Conservation (phyloP, 2,329 filamentous ascomycete species). For the Apiospora saccharicola region DNA sequence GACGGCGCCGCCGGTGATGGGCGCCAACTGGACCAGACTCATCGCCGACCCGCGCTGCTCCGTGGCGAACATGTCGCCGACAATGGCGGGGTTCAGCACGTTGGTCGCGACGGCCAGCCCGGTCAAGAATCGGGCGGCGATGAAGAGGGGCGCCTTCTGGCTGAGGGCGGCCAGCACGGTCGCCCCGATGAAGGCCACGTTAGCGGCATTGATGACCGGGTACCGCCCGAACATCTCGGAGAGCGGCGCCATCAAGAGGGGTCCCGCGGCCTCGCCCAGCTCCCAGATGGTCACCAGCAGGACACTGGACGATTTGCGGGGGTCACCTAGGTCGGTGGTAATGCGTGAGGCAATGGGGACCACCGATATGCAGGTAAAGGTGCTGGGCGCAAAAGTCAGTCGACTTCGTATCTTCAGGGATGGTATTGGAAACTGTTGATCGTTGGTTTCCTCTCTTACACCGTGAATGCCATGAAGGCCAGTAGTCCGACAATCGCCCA, state of each 20-base stretch:
- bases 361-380: constrained; percentile 64
- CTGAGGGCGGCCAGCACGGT: constrained; percentile 57
- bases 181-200: constrained; percentile 57
- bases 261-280: constrained; percentile 69
- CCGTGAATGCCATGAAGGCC: constrained; percentile 62
- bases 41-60: constrained; percentile 66
- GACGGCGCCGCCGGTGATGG: constrained; percentile 63
- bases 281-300: constrained; percentile 77
- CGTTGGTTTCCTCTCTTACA: constrained; percentile 47
- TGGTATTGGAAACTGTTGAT: background rate
- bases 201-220: constrained; percentile 61
- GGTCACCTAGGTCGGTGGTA: constrained; percentile 52
- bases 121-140: constrained; percentile 62
- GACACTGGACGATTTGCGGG: constrained; percentile 56
- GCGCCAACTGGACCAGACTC: constrained; percentile 63
- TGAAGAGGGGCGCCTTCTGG: constrained; percentile 54
- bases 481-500: constrained; percentile 61
- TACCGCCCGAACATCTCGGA: constrained; percentile 67
- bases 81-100: constrained; percentile 68
- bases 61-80: constrained; percentile 67
- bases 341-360: constrained; percentile 62
- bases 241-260: constrained; percentile 66
- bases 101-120: constrained; percentile 70
- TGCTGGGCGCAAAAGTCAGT: constrained; percentile 44
- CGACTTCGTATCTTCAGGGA: constrained; percentile 19